Conservation (phyloP, 1,284 basidiomycete genomes). For the Leccinum subspadiceum region DNA sequence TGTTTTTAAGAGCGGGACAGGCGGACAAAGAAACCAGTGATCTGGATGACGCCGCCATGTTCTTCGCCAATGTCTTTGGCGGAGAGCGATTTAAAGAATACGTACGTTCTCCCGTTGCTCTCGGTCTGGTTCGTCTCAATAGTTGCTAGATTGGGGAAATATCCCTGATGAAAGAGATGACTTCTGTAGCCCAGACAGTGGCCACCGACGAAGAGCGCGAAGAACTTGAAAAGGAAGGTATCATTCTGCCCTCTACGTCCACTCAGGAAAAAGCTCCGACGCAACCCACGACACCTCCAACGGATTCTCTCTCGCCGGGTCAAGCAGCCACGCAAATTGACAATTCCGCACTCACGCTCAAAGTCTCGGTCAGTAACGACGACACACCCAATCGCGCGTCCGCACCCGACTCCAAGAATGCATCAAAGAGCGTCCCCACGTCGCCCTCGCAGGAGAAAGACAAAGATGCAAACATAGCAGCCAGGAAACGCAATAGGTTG, state of each 20-base stretch:
- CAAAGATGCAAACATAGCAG: slow-evolving; percentile 21
- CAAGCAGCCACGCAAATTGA: slow-evolving; percentile 10
- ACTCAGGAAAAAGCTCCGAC: slow-evolving; percentile 21
- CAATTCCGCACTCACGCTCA: slow-evolving; percentile 19
- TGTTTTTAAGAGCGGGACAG: slow-evolving; percentile 33
- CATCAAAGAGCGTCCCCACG: slow-evolving; percentile 26
- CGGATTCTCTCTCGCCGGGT: slow-evolving; percentile 15
- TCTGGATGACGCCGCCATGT: slow-evolving; percentile 85
- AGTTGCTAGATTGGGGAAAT: slow-evolving; percentile 82
- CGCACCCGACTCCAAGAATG: slow-evolving; percentile 20
- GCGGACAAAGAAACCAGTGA: slow-evolving; percentile 69
- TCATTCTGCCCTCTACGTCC: slow-evolving; percentile 26
- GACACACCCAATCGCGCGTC: slow-evolving; percentile 17
- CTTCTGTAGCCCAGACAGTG: slow-evolving; percentile 73
- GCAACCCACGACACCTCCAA: slow-evolving; percentile 28
- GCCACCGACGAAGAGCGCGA: slow-evolving; percentile 91
- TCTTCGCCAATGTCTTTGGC: slow-evolving; percentile 91
- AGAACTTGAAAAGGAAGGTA: slow-evolving; percentile 74
- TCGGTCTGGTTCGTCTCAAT: neutral
- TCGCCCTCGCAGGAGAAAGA: slow-evolving; percentile 35
- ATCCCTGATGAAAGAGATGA: slow-evolving; percentile 90
- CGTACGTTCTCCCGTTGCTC: slow-evolving; percentile 46
- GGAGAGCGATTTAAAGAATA: slow-evolving; percentile 86
- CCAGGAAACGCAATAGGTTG: slow-evolving; percentile 58
- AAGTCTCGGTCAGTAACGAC: slow-evolving; percentile 21